These are phyloP conservation scores for Luffa aegyptiaca DNA, from an alignment of 306 rosid species.

Conservation along the genomic window DNA sequence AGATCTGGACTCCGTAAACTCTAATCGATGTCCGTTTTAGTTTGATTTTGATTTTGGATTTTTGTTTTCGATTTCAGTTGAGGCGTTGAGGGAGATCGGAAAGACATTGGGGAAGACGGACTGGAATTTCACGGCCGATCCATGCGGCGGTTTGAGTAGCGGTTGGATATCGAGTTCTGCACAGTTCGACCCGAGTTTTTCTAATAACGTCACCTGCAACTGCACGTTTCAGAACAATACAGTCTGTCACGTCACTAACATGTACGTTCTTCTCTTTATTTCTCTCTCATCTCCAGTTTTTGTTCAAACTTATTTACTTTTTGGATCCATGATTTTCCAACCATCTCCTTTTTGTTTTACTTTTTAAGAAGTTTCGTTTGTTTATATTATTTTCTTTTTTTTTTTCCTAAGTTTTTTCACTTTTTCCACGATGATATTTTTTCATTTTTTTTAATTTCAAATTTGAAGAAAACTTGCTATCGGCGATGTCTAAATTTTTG, in stretches of 20 bases:
- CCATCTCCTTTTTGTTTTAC: too few species aligned
- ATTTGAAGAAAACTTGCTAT: too few species aligned
- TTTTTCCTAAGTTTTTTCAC: too few species aligned
- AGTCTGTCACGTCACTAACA: conserved; percentile 47
- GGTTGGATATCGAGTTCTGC: conserved; percentile 25
- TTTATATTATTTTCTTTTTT: too few species aligned
- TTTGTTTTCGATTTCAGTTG: conserved; percentile 21
- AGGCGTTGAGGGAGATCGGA: conserved; percentile 31
- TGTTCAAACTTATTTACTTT: background rate
- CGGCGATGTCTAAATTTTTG: too few species aligned
- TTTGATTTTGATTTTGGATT: background rate
- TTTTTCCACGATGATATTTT: too few species aligned
- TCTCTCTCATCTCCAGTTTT: background rate
- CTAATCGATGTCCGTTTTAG: background rate
- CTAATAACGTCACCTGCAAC: conserved; percentile 30
- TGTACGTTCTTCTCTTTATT: conserved; percentile 25
- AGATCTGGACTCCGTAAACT: background rate
- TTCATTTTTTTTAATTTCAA: too few species aligned
- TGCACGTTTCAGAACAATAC: conserved; percentile 25
- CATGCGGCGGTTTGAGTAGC: conserved; percentile 22
- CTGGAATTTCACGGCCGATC: conserved; percentile 43
- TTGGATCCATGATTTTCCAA: background rate
- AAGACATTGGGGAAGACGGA: conserved; percentile 31
- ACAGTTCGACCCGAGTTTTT: background rate
- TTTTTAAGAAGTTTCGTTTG: too few species aligned